phyloP scores from a whole-genome alignment of 306 rosid genomes.

The Malus sieversii region DNA sequence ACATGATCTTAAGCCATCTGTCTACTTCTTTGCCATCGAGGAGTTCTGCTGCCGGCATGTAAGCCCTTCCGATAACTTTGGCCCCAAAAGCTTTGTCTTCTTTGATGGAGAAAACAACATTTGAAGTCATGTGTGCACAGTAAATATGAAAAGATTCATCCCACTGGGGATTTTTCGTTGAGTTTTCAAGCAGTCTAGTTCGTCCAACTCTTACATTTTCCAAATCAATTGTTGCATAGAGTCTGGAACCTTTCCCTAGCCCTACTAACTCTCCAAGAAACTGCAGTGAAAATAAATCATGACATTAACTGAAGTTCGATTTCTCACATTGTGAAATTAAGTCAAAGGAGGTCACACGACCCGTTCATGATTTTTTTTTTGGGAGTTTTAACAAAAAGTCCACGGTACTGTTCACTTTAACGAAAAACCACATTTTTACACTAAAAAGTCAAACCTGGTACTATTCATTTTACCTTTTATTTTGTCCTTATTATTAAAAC shows the following conservation, averaged over 20 bases:
- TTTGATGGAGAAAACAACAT: constrained; percentile 34
- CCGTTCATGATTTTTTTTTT: too few species aligned
- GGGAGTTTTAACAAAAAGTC: too few species aligned
- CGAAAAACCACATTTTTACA: too few species aligned
- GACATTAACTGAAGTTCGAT: not conserved
- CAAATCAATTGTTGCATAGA: constrained; percentile 35
- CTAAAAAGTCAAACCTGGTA: too few species aligned
- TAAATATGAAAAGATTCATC: constrained; percentile 35
- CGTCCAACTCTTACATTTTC: constrained; percentile 37
- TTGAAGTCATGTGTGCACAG: constrained; percentile 32
- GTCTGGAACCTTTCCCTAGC: constrained; percentile 13
- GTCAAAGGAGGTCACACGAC: not conserved
- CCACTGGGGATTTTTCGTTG: constrained; percentile 30
- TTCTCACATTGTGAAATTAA: not conserved
- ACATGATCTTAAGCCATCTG: constrained; percentile 31
- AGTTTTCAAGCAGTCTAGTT: constrained; percentile 20
- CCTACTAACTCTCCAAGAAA: constrained; percentile 1
- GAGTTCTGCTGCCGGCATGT: constrained; percentile 23
- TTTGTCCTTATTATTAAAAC: too few species aligned
- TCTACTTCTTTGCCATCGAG: constrained; percentile 21
- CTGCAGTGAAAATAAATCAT: constrained; percentile 17
- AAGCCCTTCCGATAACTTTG: constrained; percentile 36
- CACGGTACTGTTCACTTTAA: too few species aligned
- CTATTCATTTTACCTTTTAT: too few species aligned
- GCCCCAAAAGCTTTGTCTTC: constrained; percentile 31